Evolutionary conservation across 208 protist species (phyloP).

Genomic region (Leishmania arabica): DNA sequence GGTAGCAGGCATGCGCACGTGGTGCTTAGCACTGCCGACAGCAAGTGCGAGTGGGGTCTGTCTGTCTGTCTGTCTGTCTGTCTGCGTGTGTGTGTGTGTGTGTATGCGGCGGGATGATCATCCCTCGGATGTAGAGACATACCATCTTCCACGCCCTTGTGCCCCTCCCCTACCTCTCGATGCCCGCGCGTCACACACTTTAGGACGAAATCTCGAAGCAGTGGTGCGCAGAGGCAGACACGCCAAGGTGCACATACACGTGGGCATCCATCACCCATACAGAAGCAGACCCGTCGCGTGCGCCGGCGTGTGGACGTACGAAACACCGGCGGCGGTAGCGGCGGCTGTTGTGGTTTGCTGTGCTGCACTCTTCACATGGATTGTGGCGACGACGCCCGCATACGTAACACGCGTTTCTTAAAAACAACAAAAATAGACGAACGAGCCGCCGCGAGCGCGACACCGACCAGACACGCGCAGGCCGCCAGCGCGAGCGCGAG

Average conservation of each 20-base stretch:
- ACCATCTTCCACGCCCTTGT: background rate
- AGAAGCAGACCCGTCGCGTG: background rate
- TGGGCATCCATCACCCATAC: background rate
- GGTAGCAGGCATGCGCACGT: too few relatives aligned
- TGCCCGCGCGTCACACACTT: background rate
- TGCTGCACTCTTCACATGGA: background rate
- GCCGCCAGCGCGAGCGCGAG: background rate
- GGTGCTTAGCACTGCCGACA: too few relatives aligned
- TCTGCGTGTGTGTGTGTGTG: conserved; percentile 5
- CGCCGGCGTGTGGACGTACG: background rate
- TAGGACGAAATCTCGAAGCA: background rate
- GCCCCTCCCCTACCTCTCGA: background rate
- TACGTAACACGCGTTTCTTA: too few relatives aligned
- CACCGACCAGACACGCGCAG: background rate
- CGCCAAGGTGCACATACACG: background rate
- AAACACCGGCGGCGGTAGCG: background rate
- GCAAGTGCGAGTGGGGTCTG: background rate
- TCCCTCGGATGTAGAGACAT: background rate
- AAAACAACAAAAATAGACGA: too few relatives aligned
- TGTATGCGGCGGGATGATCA: background rate
- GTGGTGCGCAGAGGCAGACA: background rate
- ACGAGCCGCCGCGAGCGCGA: background rate
- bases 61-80: conserved; percentile 3
- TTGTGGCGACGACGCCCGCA: too few relatives aligned
- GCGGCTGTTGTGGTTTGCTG: background rate